Conservation (phyloP, 345 rosid genomes). For the Rhodomyrtus tomentosa region DNA sequence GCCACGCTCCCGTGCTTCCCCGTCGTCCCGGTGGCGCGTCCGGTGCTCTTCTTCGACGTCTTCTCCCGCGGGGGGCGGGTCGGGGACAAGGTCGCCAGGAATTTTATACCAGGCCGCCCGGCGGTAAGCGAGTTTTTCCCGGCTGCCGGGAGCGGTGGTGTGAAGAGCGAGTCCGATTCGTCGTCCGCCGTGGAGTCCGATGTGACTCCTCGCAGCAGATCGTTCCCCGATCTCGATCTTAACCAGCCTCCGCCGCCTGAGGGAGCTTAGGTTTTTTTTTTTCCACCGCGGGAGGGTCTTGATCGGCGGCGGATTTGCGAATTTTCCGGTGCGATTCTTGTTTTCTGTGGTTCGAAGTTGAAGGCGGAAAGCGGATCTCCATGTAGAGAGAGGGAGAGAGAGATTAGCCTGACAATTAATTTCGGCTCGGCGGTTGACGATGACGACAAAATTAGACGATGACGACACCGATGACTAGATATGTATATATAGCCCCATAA, state of each 20-base stretch:
- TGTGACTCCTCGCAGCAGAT: not conserved
- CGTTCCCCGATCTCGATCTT: slow-evolving; percentile 16
- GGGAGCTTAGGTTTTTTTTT: not conserved
- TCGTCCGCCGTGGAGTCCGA: not conserved
- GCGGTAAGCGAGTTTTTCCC: not conserved
- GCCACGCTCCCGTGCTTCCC: not conserved
- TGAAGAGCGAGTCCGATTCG: slow-evolving; percentile 5
- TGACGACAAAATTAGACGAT: not conserved
- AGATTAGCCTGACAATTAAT: not conserved
- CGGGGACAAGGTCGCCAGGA: not conserved
- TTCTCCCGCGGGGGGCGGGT: not conserved
- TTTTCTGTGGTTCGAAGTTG: not conserved
- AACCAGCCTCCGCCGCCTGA: slow-evolving; percentile 22
- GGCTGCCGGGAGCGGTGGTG: not conserved
- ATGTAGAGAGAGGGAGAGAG: not conserved
- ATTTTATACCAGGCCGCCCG: not conserved
- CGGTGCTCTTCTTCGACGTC: slow-evolving; percentile 14
- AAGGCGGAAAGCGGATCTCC: not conserved
- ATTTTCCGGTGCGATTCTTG: not conserved
- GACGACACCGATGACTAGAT: not conserved
- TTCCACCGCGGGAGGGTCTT: not conserved
- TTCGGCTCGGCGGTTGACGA: not conserved
- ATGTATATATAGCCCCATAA: not conserved
- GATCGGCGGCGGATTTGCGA: not conserved
- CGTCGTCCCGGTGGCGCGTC: slow-evolving; percentile 2